A percentile compares a stretch with the other conserved stretches of the same genome.
phyloP scores from a whole-genome alignment of 352 stramenopile species.

The Thalassiosira livingstoniorum region DNA sequence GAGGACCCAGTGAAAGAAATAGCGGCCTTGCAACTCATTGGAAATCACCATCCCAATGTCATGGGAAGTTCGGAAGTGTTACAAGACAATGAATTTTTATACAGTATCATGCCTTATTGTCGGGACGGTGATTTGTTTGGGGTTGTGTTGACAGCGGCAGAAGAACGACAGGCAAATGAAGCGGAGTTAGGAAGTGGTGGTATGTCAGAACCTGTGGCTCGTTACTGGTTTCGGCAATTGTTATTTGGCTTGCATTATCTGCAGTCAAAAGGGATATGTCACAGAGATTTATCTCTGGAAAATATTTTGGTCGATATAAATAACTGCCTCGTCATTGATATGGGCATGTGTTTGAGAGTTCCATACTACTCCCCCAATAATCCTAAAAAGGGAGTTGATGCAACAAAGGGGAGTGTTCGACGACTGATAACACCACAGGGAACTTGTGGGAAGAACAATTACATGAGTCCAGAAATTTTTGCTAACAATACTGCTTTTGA shows the following conservation, averaged over 20 bases:
- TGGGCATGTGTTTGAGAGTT: constrained; percentile 88
- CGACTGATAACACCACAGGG: constrained; percentile 80
- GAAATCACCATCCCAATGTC: constrained; percentile 74
- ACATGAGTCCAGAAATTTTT: constrained; percentile 95
- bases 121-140: constrained; percentile 87
- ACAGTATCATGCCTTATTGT: constrained; percentile 87
- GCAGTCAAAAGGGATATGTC: constrained; percentile 85
- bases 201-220: constrained; percentile 80
- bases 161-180: constrained; percentile 66
- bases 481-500: constrained; percentile 88
- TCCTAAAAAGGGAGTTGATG: constrained; percentile 53
- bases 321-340: constrained; percentile 87
- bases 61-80: constrained; percentile 80
- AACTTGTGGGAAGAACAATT: constrained; percentile 93
- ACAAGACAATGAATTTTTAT: constrained; percentile 86
- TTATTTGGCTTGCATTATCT: constrained; percentile 83
- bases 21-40: constrained; percentile 84
- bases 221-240: constrained; percentile 87
- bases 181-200: constrained; percentile 56
- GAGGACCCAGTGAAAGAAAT: constrained; percentile 89
- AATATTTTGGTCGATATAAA: constrained; percentile 93
- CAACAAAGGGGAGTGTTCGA: constrained; percentile 62
- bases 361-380: constrained; percentile 73
- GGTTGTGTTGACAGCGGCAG: constrained; percentile 79
- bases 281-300: constrained; percentile 96